Evolutionary conservation across 2,329 filamentous ascomycete species (phyloP), one percentile per base, ranked within the genome.

Genomic region (Talaromyces islandicus): DNA sequence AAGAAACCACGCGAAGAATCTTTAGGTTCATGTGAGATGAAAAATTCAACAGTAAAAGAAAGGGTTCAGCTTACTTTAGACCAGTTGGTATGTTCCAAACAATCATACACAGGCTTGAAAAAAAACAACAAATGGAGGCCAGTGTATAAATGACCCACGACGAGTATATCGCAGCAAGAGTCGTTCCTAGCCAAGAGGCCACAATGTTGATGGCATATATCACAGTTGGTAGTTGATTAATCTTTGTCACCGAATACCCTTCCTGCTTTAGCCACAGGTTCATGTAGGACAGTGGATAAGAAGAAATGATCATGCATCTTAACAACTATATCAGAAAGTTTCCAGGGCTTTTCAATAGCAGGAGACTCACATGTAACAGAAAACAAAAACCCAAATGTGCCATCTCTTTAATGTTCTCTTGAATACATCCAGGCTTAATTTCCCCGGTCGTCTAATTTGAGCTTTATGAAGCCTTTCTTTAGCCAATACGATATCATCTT

Each of bases 201-300:
- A 83, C 68, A 5, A 81, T 80, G 0, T 73, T 77, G 46, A 83
- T 77, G n/a, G 75, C 79, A 55, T 80, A 77, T 0, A 74, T 76
- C 9, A 75, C 78, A 0, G 81, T 83, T 0, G 81, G 81, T 1
- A 83, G 75, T 12, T 78, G 72, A 67, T 83, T 83, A 61, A 82
- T 77, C 60, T 82, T 75, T 0, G 75, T 73, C 0, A 83, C 73
- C 0, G 77, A 77, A 64, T 80, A 83, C 5, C 75, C 75, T 29
- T 80, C 76, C 1, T 75, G 73, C 61, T 82, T 82, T 46, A 83
- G 75, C 81, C 81, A 83, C 11, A 83, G 74, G 30, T 76, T 80
- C 80, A 83, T 83, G 59, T 83, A 82, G 0, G 55, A 54, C 10
- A 46, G 62, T 6, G 79, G 79, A 60, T 83, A 83, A 0, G 72